Evolutionary conservation across 2,329 filamentous ascomycete species (phyloP).

Genomic region (Colletotrichum cereale): DNA sequence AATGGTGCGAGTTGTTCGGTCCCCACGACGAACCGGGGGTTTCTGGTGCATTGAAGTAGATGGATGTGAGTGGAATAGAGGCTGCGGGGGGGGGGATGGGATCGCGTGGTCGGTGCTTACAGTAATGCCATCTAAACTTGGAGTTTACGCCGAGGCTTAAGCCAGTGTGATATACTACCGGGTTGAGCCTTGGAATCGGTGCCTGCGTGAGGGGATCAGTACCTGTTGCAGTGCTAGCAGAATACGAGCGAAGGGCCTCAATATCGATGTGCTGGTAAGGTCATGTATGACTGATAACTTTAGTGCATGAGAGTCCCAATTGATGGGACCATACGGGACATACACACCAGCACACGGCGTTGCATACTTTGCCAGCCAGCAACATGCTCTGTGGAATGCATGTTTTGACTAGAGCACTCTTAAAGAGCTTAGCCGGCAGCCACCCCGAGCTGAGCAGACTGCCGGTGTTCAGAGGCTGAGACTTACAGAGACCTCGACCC

Average conservation of each 20-base stretch:
- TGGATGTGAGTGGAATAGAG: neutral
- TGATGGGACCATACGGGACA: neutral
- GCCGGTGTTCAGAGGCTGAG: conserved; percentile 30
- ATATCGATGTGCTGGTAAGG: neutral
- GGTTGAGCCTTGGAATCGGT: conserved; percentile 24
- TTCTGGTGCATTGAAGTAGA: neutral
- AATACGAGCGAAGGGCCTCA: neutral
- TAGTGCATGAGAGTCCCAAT: neutral
- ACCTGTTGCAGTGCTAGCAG: neutral
- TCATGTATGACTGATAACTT: neutral
- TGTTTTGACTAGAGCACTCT: conserved; percentile 22
- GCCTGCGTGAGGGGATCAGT: neutral
- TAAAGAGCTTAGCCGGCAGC: conserved; percentile 1
- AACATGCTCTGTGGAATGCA: neutral
- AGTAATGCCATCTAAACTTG: conserved; percentile 16
- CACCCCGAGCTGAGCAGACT: neutral
- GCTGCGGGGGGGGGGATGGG: neutral
- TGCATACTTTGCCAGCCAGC: neutral
- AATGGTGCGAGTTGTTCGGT: conserved; percentile 47
- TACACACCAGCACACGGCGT: neutral
- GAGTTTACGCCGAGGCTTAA: conserved; percentile 7
- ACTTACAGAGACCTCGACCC: conserved; percentile 11
- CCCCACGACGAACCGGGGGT: neutral
- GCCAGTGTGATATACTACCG: neutral
- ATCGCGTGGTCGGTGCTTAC: conserved; percentile 18